Evolutionary conservation across 2,329 filamentous ascomycete species (phyloP).

Genomic region (Fulvia fulva): DNA sequence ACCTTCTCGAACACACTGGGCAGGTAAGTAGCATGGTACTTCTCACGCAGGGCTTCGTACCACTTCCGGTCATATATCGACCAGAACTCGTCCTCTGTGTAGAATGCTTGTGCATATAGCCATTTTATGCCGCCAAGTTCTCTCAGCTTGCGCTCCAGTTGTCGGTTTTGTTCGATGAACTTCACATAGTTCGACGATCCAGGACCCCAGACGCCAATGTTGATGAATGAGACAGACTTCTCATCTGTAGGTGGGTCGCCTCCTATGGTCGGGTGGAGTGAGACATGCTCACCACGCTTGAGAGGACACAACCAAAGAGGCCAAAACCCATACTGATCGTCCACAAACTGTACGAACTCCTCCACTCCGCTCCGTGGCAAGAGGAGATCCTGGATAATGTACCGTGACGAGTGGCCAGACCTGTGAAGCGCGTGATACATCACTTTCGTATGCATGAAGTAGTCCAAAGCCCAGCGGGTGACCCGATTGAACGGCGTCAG

Average conservation of each 20-base stretch:
- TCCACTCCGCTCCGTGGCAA: conserved; percentile 52
- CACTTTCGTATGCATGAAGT: conserved; percentile 58
- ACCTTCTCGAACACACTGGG: conserved; percentile 71
- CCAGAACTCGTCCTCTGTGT: conserved; percentile 67
- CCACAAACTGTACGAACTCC: conserved; percentile 52
- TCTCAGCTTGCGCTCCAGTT: conserved; percentile 65
- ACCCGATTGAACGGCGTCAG: conserved; percentile 55
- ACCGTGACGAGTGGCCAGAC: conserved; percentile 52
- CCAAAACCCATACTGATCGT: conserved; percentile 48
- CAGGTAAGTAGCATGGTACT: conserved; percentile 59
- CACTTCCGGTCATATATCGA: conserved; percentile 54
- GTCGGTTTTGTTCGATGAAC: conserved; percentile 68
- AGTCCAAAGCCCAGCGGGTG: conserved; percentile 57
- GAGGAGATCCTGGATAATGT: conserved; percentile 61
- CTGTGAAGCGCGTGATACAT: conserved; percentile 60
- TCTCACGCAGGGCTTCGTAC: conserved; percentile 60
- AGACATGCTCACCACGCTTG: conserved; percentile 15
- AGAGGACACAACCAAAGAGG: conserved; percentile 59
- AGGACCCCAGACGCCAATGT: conserved; percentile 73
- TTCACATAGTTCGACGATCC: conserved; percentile 52
- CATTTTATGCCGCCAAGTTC: conserved; percentile 76
- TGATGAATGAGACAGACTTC: conserved; percentile 39
- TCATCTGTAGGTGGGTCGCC: conserved; percentile 7
- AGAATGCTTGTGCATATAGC: conserved; percentile 84
- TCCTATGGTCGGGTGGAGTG: conserved; percentile 15